phyloP scores from a whole-genome alignment of 306 rosid genomes.

The Trifolium fragiferum region DNA sequence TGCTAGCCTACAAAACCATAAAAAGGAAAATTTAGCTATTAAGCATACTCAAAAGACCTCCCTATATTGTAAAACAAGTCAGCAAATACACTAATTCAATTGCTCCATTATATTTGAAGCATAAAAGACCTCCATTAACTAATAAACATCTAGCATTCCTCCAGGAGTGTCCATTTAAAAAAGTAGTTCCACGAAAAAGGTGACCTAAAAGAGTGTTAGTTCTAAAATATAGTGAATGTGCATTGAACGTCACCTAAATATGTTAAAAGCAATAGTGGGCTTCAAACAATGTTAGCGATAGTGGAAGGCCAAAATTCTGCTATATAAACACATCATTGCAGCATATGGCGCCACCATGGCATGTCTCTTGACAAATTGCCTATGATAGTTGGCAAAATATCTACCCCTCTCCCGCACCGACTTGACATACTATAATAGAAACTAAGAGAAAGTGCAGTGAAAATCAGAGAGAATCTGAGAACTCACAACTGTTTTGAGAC shows the following conservation, averaged over 20 bases:
- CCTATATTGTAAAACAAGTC: slow-evolving; percentile 17
- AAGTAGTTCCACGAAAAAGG: neutral
- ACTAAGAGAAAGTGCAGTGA: no score
- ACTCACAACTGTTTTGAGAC: no score
- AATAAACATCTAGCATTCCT: slow-evolving; percentile 3
- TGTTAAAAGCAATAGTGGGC: neutral
- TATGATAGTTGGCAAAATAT: neutral
- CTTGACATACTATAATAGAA: neutral
- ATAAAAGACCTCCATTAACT: slow-evolving; percentile 3
- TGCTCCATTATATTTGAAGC: neutral
- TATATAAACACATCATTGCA: neutral
- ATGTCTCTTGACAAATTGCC: neutral
- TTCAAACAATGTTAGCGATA: neutral
- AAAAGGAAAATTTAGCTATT: slow-evolving; percentile 16
- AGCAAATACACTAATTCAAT: slow-evolving; percentile 19
- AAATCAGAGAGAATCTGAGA: no score
- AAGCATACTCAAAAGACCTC: slow-evolving; percentile 1
- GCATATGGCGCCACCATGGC: neutral
- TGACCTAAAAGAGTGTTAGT: neutral
- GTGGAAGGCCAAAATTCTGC: neutral
- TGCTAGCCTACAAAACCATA: slow-evolving; percentile 57
- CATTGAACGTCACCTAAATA: neutral
- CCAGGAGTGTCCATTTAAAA: neutral
- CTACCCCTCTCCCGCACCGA: neutral
- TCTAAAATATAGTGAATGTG: neutral